These are phyloP conservation scores for Neofusicoccum kwambonambiense DNA, from an alignment of 2,329 filamentous ascomycete genomes.

Conservation along the genomic window DNA sequence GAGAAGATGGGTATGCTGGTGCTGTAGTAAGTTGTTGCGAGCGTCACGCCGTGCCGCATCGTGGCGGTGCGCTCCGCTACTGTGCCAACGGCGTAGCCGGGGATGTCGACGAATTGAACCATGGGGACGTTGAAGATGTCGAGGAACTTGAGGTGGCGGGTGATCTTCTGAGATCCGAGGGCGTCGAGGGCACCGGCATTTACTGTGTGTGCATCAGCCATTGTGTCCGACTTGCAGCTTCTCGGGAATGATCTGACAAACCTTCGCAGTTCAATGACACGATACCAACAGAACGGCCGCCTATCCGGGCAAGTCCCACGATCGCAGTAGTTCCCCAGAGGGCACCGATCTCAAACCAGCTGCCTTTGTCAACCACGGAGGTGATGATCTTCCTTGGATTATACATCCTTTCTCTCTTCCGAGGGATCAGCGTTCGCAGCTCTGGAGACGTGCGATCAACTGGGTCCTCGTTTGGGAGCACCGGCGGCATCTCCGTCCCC, in stretches of 20 bases:
- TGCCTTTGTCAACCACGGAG: conserved; percentile 54
- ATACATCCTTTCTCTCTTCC: conserved; percentile 60
- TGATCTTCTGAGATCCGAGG: conserved; percentile 60
- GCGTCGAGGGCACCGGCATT: conserved; percentile 63
- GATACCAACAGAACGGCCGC: conserved; percentile 58
- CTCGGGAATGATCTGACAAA: not conserved
- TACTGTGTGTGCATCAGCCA: conserved; percentile 28
- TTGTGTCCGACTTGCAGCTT: not conserved
- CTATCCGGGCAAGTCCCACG: conserved; percentile 58
- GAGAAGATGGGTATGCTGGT: conserved; percentile 64
- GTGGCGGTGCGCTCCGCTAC: conserved; percentile 62
- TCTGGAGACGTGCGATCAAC: conserved; percentile 48
- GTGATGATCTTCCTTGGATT: conserved; percentile 58
- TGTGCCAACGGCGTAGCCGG: conserved; percentile 62
- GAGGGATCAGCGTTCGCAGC: conserved; percentile 57
- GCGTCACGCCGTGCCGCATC: conserved; percentile 63
- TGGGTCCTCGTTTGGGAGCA: conserved; percentile 46
- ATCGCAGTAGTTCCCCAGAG: conserved; percentile 64
- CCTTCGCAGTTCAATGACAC: conserved; percentile 60
- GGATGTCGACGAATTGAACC: conserved; percentile 63
- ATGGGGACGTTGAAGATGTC: conserved; percentile 66
- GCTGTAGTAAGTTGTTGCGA: conserved; percentile 61
- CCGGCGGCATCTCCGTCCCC: conserved; percentile 56
- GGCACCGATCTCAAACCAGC: conserved; percentile 64
- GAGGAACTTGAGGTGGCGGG: conserved; percentile 60